These are phyloP conservation scores for Quercus variabilis DNA, from an alignment of 306 rosid genomes.

Conservation along the genomic window DNA sequence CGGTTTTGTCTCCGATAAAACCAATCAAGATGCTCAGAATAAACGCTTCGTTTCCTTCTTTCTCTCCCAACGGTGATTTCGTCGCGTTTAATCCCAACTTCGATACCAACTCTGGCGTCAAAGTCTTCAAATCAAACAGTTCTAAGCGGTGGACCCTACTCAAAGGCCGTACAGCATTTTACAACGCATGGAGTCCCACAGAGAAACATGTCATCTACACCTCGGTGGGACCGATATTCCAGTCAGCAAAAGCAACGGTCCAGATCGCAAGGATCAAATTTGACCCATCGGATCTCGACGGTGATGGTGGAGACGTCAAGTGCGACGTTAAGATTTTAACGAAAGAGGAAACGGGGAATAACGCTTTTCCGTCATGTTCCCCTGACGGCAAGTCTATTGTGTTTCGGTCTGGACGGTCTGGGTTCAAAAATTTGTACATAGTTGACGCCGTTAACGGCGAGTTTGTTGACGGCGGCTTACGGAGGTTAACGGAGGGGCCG, in stretches of 20 bases:
- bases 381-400: conserved; percentile 71
- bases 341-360: conserved; percentile 52
- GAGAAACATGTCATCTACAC: conserved; percentile 66
- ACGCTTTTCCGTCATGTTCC: conserved; percentile 78
- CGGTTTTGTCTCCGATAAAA: conserved; percentile 42
- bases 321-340: conserved; percentile 48
- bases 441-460: conserved; percentile 69
- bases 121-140: conserved; percentile 54
- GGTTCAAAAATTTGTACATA: conserved; percentile 69
- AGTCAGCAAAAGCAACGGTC: conserved; percentile 45
- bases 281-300: conserved; percentile 28
- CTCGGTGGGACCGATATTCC: conserved; percentile 70
- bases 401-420: conserved; percentile 77
- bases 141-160: conserved; percentile 62
- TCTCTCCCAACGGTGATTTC: conserved; percentile 52
- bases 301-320: conserved; percentile 34
- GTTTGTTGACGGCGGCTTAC: conserved; percentile 36
- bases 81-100: conserved; percentile 50
- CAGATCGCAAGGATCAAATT: conserved; percentile 69
- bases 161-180: conserved; percentile 49
- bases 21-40: conserved; percentile 47
- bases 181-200: conserved; percentile 64
- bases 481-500: conserved; percentile 62
- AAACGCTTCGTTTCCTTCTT: conserved; percentile 59
- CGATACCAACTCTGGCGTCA: conserved; percentile 25